phyloP scores from a whole-genome alignment of 176 grass and related monocot species.

The Triticum aestivum region DNA sequence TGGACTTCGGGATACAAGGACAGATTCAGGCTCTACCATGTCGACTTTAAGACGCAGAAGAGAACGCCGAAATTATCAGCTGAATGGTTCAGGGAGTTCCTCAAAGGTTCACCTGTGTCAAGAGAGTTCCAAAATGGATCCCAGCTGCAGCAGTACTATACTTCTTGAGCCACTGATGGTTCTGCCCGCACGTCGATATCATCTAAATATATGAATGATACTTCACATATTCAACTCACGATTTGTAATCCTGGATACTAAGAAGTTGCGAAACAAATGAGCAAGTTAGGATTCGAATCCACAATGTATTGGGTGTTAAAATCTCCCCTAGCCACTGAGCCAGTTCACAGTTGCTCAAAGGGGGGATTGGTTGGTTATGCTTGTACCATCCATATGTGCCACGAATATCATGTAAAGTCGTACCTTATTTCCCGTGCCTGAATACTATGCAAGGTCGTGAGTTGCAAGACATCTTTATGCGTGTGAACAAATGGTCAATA shows the following conservation, averaged over 20 bases:
- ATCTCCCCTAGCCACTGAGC: no score
- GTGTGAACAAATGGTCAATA: background rate
- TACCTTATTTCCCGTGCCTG: no score
- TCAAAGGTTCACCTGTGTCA: conserved; percentile 32
- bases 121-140: background rate
- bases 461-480: background rate
- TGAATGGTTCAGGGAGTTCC: conserved; percentile 55
- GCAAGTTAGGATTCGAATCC: no score
- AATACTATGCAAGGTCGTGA: background rate
- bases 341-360: background rate
- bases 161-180: background rate
- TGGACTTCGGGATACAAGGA: conserved; percentile 38
- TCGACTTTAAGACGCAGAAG: conserved; percentile 47
- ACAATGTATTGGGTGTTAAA: no score
- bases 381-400: background rate
- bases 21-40: conserved; percentile 61
- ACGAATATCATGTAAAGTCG: background rate
- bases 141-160: background rate
- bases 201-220: background rate
- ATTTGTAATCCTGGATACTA: no score
- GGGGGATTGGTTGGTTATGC: background rate
- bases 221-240: background rate
- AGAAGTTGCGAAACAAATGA: no score
- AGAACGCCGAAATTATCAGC: conserved; percentile 49
- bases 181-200: background rate